phyloP scores from a whole-genome alignment of 1,284 basidiomycete species.

The Sporisorium reilianum region DNA sequence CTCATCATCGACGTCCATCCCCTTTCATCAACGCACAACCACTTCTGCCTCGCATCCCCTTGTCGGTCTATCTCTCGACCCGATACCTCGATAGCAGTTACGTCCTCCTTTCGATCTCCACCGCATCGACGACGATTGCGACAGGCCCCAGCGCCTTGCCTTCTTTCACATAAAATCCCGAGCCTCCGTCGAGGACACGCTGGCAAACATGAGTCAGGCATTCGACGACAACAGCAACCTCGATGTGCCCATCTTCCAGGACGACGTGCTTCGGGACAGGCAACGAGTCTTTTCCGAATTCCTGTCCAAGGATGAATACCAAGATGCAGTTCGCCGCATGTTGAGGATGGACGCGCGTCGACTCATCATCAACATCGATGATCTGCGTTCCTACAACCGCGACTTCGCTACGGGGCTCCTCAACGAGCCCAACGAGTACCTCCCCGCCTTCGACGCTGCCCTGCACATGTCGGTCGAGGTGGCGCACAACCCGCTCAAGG shows the following conservation, averaged over 20 bases:
- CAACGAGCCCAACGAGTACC: conserved; percentile 85
- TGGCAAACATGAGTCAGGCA: conserved; percentile 41
- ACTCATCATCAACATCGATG: conserved; percentile 95
- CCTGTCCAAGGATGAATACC: conserved; percentile 79
- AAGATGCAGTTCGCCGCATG: conserved; percentile 86
- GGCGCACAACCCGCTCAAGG: conserved; percentile 83
- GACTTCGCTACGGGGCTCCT: conserved; percentile 75
- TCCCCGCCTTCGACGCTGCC: conserved; percentile 93
- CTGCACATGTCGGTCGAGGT: conserved; percentile 81
- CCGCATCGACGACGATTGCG: not conserved
- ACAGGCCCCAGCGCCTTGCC: conserved; percentile 14
- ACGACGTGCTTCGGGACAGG: conserved; percentile 64
- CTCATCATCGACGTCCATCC: not conserved
- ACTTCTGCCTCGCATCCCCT: not conserved
- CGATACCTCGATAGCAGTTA: not conserved
- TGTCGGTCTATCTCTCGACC: not conserved
- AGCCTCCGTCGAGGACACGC: not conserved
- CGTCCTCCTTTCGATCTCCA: not conserved
- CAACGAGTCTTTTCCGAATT: conserved; percentile 86
- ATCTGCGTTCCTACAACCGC: conserved; percentile 92
- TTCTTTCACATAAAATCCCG: not conserved
- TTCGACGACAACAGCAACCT: conserved; percentile 45
- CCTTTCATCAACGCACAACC: not conserved
- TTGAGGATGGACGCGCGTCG: conserved; percentile 85
- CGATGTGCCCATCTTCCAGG: conserved; percentile 60